Conservation (phyloP, 306 rosid species). For the Cucumis hystrix region DNA sequence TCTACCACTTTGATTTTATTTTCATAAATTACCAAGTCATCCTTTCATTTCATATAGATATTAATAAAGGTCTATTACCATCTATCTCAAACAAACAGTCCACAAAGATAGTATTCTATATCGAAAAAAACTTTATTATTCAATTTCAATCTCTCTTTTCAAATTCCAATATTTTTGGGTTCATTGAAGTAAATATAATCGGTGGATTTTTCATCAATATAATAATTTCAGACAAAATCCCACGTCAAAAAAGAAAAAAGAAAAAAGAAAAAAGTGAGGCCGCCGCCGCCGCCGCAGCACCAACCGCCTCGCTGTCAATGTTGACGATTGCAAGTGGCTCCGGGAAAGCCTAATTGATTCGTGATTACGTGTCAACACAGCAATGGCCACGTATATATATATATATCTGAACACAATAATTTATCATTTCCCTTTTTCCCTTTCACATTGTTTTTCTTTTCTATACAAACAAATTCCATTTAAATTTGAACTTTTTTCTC, state of each 20-base stretch:
- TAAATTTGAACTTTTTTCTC: too few species aligned
- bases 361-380: background rate
- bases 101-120: too few species aligned
- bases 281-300: background rate
- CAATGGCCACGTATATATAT: background rate
- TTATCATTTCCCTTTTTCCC: background rate
- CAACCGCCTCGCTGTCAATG: background rate
- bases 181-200: background rate
- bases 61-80: too few species aligned
- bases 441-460: background rate
- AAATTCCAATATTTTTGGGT: background rate
- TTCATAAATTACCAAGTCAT: too few species aligned
- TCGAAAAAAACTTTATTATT: too few species aligned
- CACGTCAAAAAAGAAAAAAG: background rate
- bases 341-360: background rate
- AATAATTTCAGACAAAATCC: background rate
- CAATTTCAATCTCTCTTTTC: background rate
- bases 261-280: background rate
- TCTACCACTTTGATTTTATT: too few species aligned
- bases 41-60: too few species aligned
- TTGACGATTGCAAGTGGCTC: background rate
- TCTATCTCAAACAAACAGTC: too few species aligned
- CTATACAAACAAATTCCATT: background rate
- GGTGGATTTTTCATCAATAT: background rate
- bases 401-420: background rate